Conservation (phyloP, 116 monocot species). For the Papilionanthe hybrid region DNA sequence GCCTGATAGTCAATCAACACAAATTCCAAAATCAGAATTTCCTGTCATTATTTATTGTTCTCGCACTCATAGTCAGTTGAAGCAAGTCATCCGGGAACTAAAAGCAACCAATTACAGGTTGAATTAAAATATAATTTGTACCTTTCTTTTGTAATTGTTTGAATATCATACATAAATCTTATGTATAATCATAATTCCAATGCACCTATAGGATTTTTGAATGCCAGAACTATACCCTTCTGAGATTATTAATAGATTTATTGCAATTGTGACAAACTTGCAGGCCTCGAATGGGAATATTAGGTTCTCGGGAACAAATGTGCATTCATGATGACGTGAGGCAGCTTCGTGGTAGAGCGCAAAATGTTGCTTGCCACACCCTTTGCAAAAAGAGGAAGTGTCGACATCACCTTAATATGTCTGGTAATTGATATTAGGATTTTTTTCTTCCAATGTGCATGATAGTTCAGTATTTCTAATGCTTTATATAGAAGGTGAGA, state of each 20-base stretch:
- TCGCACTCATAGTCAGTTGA: slow-evolving; percentile 92
- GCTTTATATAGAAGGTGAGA: not conserved
- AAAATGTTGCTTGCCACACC: slow-evolving; percentile 77
- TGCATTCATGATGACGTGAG: slow-evolving; percentile 84
- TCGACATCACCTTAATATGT: slow-evolving; percentile 42
- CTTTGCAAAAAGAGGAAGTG: slow-evolving; percentile 70
- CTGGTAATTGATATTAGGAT: slow-evolving; percentile 36
- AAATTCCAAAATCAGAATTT: slow-evolving; percentile 27
- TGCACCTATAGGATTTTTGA: not conserved
- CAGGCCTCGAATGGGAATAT: slow-evolving; percentile 88
- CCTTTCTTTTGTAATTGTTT: not conserved
- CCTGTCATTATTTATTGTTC: slow-evolving; percentile 90
- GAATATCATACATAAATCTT: not conserved
- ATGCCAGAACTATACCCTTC: not conserved
- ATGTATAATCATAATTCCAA: not conserved
- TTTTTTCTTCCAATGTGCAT: not conserved
- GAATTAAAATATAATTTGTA: not conserved
- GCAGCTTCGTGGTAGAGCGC: slow-evolving; percentile 53
- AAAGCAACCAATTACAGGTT: slow-evolving; percentile 81
- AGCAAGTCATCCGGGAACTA: slow-evolving; percentile 87
- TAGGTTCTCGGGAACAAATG: slow-evolving; percentile 93
- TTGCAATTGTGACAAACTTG: slow-evolving; percentile 1
- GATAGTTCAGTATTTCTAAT: not conserved
- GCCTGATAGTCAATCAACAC: slow-evolving; percentile 18
- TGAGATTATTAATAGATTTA: not conserved